Base-by-base conservation (phyloP, 345 rosid genomes). In the Dipteronia sinensis region DNA sequence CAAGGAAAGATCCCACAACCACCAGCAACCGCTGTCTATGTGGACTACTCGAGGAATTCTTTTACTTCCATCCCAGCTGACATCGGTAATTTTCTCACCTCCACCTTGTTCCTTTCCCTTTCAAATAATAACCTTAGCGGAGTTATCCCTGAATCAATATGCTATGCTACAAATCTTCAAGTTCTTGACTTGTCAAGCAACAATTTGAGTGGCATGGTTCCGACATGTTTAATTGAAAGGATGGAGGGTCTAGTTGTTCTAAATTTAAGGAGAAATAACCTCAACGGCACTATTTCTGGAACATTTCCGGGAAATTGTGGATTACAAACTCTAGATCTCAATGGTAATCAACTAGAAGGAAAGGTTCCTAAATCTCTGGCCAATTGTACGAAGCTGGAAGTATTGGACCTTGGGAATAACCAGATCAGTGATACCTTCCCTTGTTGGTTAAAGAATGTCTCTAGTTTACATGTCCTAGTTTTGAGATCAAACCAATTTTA, bases 101-200 rank as follows among this genome's bases (percentile, higher is more conserved):
- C 0, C 5, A 4, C 79, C 16, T 0, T 34, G 4, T 88, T 79
- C 79, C 38, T 86, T 67, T 86, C 90, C 6, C 56, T 85, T 13
- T 73, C 90, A 29, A 67, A 70, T 20, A 89, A 87, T 59, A 13
- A 12, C 7, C 73, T 86, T n/a, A 2, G 4, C 0, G 91, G 93
- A 7, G 55, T 0, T 8, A 83, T 89, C 6, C 94, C 90, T 0
- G 1, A 7, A 0, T 84, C 86, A 22, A 10, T 87, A 4, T 88
- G 90, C 86, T 79, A 17, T 20, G 53, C 67, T 1, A 2, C 1
- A 4, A 1, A 0, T 61, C 79, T 88, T 4, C 1, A 10, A 73
- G 77, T 82, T 10, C 83, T 90, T 38, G 85, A 86, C 67, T 6
- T 86, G 65, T 90, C 94, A 0, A 31, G 67, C 61, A 90, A 90